Evolutionary conservation across 2,329 filamentous ascomycete genomes (phyloP), one percentile per base, ranked within the genome.

Genomic region (Ceratocystis lukuohia): DNA sequence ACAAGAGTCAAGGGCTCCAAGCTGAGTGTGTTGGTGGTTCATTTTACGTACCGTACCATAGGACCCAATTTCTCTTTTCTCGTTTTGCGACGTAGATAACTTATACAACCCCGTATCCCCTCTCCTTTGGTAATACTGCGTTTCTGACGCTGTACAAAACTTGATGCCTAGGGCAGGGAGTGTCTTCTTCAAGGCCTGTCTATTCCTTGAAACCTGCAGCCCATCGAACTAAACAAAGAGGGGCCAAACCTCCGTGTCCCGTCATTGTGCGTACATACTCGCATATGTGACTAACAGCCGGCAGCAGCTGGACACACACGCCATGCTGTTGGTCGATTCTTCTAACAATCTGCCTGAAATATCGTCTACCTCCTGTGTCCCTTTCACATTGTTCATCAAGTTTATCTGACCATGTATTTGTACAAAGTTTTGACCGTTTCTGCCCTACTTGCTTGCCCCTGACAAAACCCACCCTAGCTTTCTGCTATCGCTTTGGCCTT

Each of bases 401-500:
- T 57, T n/a, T 33, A 57, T 57, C 25, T 57, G 53, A 30, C 53
- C 53, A 57, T 57, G 25, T 57, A 30, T 57, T 57, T 57, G 25
- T 33, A 57, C 28, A 57, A 57, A 57, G 17, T 33, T 33, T 57
- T n/a, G 53, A 33, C 53, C 6, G 20, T 22, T 22, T 57, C 53
- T 33, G 25, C 22, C 22, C n/a, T 15, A 15, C 0, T 33, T 10
- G 25, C 6, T 33, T 10, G 25, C 6, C 12, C 5, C 28, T 8
- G 15, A n/a, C 22, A n/a, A 37, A 41, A 5, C 20, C 33, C 20
- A 20, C 61, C 45, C 72, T 68, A 74, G 25, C 71, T 62, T 25
- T 62, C 20, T 57, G 63, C 74, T 61, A 73, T 73, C 1, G 74
- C 71, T 69, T 75, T 73, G 62, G 74, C 77, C 69, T 78, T 77